Conservation (phyloP, 441 rosid genomes). For the Gossypium davidsonii region DNA sequence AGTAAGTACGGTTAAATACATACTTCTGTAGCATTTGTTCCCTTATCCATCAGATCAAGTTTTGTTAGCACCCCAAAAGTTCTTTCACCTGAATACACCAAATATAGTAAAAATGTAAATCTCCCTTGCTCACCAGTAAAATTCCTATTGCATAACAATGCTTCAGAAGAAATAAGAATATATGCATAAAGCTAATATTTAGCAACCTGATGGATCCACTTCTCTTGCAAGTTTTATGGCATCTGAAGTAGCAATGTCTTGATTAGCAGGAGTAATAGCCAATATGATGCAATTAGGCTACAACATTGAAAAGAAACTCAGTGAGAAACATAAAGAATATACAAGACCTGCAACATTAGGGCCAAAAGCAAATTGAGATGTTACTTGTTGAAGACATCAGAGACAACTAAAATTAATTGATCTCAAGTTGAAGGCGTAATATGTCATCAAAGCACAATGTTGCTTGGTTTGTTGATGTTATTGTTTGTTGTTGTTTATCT, state of each 20-base stretch:
- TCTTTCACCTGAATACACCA: slow-evolving; percentile 69
- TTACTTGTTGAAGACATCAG: slow-evolving; percentile 1
- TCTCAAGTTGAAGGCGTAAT: not conserved
- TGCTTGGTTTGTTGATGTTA: not conserved
- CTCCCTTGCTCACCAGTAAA: not conserved
- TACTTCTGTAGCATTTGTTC: slow-evolving; percentile 92
- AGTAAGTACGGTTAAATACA: slow-evolving; percentile 15
- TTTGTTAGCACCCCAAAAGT: slow-evolving; percentile 95
- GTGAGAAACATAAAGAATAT: not conserved
- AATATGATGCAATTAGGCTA: slow-evolving; percentile 91
- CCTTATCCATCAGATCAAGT: slow-evolving; percentile 99
- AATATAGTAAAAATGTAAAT: slow-evolving; percentile 9
- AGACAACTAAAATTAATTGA: not conserved
- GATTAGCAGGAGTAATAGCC: slow-evolving; percentile 99
- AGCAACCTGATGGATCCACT: slow-evolving; percentile 92
- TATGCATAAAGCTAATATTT: slow-evolving; percentile 1
- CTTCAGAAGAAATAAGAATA: not conserved
- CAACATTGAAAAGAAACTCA: slow-evolving; percentile 19
- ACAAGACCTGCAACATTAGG: not conserved
- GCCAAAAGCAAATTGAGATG: not conserved
- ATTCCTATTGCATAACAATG: not conserved
- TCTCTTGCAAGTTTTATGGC: slow-evolving; percentile 98
- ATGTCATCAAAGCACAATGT: slow-evolving; percentile 7
- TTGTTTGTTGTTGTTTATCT: not conserved
- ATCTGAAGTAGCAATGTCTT: slow-evolving; percentile 99